phyloP scores from a whole-genome alignment of 805 yeast species.

The Candida multigemmis region DNA sequence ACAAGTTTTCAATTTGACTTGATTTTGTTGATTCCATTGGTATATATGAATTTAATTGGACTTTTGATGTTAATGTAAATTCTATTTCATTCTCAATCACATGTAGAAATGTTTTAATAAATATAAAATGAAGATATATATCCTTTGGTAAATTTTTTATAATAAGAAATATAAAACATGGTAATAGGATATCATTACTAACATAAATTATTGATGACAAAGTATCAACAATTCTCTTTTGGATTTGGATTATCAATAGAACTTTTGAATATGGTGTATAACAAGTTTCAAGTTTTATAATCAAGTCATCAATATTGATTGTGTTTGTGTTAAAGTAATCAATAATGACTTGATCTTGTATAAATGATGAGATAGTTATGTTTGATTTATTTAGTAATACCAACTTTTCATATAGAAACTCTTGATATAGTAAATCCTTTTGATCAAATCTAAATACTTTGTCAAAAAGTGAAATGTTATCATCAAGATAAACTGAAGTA shows the following conservation, averaged over 20 bases:
- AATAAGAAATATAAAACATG: conserved; percentile 26
- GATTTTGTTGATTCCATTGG: conserved; percentile 10
- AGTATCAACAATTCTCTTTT: conserved; percentile 16
- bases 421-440: conserved; percentile 26
- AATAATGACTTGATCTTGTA: not conserved
- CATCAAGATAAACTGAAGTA: conserved; percentile 13
- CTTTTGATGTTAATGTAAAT: no score
- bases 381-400: conserved; percentile 13
- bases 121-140: conserved; percentile 25
- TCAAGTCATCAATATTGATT: conserved; percentile 5
- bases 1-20: no score
- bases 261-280: conserved; percentile 27
- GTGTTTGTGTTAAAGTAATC: not conserved
- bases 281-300: conserved; percentile 9
- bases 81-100: no score
- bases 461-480: conserved; percentile 23
- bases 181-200: conserved; percentile 31
- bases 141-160: conserved; percentile 21
- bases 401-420: conserved; percentile 25
- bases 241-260: conserved; percentile 17
- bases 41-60: conserved; percentile 8
- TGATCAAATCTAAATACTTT: conserved; percentile 31
- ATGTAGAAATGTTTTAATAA: conserved; percentile 26
- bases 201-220: conserved; percentile 10
- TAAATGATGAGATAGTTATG: conserved; percentile 8